Conservation (phyloP, 257 asterid species). For the Solanum etuberosum region DNA sequence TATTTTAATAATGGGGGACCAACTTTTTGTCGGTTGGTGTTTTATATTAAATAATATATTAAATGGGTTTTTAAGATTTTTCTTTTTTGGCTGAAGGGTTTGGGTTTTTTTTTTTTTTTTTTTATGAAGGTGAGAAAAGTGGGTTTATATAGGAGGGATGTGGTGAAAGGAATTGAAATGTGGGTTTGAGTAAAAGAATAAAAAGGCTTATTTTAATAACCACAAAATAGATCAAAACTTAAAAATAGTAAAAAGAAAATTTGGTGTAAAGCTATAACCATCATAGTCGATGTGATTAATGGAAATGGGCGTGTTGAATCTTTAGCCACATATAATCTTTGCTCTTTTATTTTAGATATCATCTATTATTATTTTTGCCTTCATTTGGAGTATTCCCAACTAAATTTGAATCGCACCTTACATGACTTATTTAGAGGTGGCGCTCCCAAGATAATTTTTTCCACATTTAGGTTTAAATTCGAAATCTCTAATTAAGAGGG, state of each 20-base stretch:
- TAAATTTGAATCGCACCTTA: background rate
- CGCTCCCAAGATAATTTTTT: background rate
- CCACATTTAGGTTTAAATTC: background rate
- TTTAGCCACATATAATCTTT: background rate
- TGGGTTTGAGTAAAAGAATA: background rate
- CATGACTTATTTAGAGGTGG: too few relatives aligned
- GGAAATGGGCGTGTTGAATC: background rate
- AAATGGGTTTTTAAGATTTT: background rate
- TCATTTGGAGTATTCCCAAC: fast-evolving
- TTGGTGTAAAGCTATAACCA: background rate
- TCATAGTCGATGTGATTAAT: background rate
- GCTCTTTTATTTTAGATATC: background rate
- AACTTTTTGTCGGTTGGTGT: background rate
- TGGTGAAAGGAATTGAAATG: background rate
- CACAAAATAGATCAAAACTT: background rate
- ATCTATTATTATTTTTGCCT: background rate
- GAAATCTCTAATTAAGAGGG: background rate
- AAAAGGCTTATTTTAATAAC: background rate
- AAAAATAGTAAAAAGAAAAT: background rate
- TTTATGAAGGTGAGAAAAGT: background rate
- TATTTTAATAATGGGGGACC: background rate
- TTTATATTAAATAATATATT: too few relatives aligned
- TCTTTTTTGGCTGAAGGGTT: background rate
- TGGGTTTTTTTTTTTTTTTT: background rate
- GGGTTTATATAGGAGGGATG: background rate